A percentile compares a stretch with the other conserved stretches of the same genome.
phyloP scores from a whole-genome alignment of 73 alveolate genomes.

The Paramecium bursaria region DNA sequence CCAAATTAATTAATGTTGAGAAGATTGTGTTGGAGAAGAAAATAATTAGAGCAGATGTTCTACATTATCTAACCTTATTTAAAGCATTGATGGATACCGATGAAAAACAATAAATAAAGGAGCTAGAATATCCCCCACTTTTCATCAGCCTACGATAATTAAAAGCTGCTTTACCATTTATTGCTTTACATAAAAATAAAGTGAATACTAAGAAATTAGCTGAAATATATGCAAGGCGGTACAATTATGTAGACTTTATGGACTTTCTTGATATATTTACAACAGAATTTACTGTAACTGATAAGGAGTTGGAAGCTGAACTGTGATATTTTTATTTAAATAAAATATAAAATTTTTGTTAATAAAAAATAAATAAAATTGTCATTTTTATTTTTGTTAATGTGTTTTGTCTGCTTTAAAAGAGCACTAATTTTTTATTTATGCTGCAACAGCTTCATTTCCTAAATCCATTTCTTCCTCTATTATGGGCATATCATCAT shows the following conservation, averaged over 20 bases:
- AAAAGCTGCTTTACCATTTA: constrained; percentile 29
- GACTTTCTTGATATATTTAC: constrained; percentile 55
- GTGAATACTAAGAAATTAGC: constrained; percentile 40
- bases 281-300: constrained; percentile 16
- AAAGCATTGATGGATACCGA: constrained; percentile 56
- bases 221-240: not conserved
- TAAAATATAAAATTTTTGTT: too few relatives aligned
- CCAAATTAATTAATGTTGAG: constrained; percentile 32
- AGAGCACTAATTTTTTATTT: too few relatives aligned
- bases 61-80: constrained; percentile 26
- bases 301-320: constrained; percentile 15
- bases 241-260: constrained; percentile 37
- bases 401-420: too few relatives aligned
- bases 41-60: constrained; percentile 20
- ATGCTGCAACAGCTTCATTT: too few relatives aligned
- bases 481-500: too few relatives aligned
- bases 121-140: constrained; percentile 33
- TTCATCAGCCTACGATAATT: constrained; percentile 15
- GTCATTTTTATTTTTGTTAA: too few relatives aligned
- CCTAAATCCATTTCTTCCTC: too few relatives aligned
- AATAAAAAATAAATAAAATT: too few relatives aligned
- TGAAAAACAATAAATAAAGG: not conserved
- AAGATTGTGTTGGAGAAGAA: constrained; percentile 47
- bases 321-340: too few relatives aligned
- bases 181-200: constrained; percentile 53